Evolutionary conservation across 805 yeast genomes (phyloP).

Genomic region (Cyberlindnera nakhonratchasimensis): DNA sequence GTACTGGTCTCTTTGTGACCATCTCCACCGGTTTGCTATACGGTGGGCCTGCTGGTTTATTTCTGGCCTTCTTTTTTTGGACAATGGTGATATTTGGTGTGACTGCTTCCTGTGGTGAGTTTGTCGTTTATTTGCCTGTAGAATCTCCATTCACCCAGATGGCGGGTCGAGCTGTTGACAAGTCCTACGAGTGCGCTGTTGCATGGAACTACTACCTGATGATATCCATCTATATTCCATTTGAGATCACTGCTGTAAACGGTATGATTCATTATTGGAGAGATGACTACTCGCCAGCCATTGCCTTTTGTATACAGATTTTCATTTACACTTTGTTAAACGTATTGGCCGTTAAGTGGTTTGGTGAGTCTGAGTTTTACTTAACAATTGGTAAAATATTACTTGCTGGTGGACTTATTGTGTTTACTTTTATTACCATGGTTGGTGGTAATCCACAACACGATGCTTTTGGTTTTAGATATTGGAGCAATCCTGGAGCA

Average conservation of each 20-base stretch:
- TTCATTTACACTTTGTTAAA: constrained; percentile 60
- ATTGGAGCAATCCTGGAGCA: constrained; percentile 50
- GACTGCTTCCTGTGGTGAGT: constrained; percentile 55
- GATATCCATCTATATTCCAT: constrained; percentile 54
- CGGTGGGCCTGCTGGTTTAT: constrained; percentile 54
- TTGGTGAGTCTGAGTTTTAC: constrained; percentile 83
- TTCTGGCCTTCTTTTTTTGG: constrained; percentile 56
- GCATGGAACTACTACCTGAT: constrained; percentile 62
- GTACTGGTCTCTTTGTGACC: constrained; percentile 61
- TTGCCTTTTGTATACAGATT: constrained; percentile 58
- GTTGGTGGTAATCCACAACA: constrained; percentile 80
- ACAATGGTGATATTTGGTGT: constrained; percentile 47
- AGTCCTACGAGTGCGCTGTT: constrained; percentile 63
- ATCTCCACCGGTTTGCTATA: constrained; percentile 50
- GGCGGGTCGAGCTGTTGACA: constrained; percentile 60
- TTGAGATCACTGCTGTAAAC: constrained; percentile 65
- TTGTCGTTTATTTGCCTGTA: constrained; percentile 59
- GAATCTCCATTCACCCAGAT: constrained; percentile 53
- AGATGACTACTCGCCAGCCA: constrained; percentile 53
- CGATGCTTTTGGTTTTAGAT: constrained; percentile 58
- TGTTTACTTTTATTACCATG: constrained; percentile 77
- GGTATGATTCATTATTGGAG: constrained; percentile 55
- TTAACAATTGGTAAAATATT: constrained; percentile 67
- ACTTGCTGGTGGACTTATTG: constrained; percentile 64
- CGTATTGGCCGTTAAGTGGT: constrained; percentile 65